Base-by-base conservation (phyloP, 768 basidiomycete species). In the Termitomyces sp. region DNA sequence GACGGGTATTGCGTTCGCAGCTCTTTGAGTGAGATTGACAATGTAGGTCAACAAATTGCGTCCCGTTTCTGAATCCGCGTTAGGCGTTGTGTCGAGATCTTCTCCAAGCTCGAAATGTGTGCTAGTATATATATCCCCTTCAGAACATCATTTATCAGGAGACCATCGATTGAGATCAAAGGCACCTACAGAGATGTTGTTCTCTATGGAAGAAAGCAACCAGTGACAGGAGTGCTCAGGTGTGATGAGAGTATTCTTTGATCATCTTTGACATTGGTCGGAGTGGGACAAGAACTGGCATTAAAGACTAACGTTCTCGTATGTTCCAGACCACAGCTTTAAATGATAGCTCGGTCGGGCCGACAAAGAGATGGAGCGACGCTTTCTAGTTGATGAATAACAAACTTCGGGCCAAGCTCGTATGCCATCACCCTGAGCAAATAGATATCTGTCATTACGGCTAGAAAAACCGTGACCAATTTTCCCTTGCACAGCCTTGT, bases 401-500 rank as follows among this genome's bases (percentile, higher is more conserved):
- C 56, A 57, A 51, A 51, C 50, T 52, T 45, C 56, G 49, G 50
- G 22, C 28, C 37, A 50, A 10, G 24, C 29, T n/a, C n/a, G n/a
- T n/a, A n/a, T n/a, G n/a, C 31, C 22, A 36, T 36, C 36, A 18
- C n/a, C 26, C 18, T 42, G 52, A 16, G 42, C 22, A 39, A 39
- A 42, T 29, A 39, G 22, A 41, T 36, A n/a, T n/a, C 34, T 56
- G 47, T 56, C 33, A 51, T 51, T 44, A 44, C 49, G 47, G 49
- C 41, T 44, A 41, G 49, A 5, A 29, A 39, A 47, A 15, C 26
- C n/a, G 47, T 37, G 12, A 24, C 39, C n/a, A 52, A 39, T 28
- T 58, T 51, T 53, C 51, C 57, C 51, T 58, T 54, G 36, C 34
- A 39, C 47, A 22, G 55, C 37, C 65, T 67, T 18, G 62, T 62